A percentile compares a stretch with the other conserved stretches of the same genome.
phyloP scores from a whole-genome alignment of 2,329 filamentous ascomycete species.

The Cladosporium sp. region DNA sequence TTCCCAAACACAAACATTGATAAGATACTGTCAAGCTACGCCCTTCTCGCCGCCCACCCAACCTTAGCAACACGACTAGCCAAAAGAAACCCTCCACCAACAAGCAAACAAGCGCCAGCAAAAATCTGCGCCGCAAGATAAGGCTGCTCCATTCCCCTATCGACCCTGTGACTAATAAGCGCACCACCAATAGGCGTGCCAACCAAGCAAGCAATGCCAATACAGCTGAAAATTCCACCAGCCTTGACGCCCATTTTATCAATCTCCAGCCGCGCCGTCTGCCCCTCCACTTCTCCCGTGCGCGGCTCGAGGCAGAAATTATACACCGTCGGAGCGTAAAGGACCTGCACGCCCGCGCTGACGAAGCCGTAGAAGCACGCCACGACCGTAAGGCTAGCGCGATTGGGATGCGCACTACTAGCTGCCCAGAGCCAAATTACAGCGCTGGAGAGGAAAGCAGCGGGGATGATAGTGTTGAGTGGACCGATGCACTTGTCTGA shows the following conservation, averaged over 20 bases:
- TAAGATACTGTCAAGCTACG: slow-evolving; percentile 4
- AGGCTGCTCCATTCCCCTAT: slow-evolving; percentile 15
- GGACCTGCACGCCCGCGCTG: slow-evolving; percentile 29
- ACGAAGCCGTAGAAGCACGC: slow-evolving; percentile 33
- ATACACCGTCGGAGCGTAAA: slow-evolving; percentile 26
- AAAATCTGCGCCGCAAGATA: slow-evolving; percentile 25
- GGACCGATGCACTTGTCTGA: slow-evolving; percentile 31
- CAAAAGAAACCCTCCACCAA: slow-evolving; percentile 22
- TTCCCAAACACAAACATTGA: too few species aligned
- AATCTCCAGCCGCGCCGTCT: slow-evolving; percentile 6
- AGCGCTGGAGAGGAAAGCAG: slow-evolving; percentile 43
- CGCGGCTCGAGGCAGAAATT: slow-evolving; percentile 19
- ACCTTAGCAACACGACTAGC: slow-evolving; percentile 20
- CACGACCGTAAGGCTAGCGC: slow-evolving; percentile 22
- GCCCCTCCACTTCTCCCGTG: neutral
- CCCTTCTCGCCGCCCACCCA: slow-evolving; percentile 21
- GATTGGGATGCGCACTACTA: slow-evolving; percentile 19
- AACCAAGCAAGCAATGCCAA: slow-evolving; percentile 23
- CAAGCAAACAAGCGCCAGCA: slow-evolving; percentile 18
- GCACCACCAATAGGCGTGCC: slow-evolving; percentile 27
- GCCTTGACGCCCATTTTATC: slow-evolving; percentile 23
- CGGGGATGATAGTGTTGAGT: slow-evolving; percentile 33
- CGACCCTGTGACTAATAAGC: slow-evolving; percentile 18
- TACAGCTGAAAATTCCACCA: slow-evolving; percentile 22
- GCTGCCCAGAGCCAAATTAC: slow-evolving; percentile 50